Evolutionary conservation across 177 flowering plant genomes (phyloP), one percentile per base, ranked within the genome.

Genomic region (Vitis hybrid): DNA sequence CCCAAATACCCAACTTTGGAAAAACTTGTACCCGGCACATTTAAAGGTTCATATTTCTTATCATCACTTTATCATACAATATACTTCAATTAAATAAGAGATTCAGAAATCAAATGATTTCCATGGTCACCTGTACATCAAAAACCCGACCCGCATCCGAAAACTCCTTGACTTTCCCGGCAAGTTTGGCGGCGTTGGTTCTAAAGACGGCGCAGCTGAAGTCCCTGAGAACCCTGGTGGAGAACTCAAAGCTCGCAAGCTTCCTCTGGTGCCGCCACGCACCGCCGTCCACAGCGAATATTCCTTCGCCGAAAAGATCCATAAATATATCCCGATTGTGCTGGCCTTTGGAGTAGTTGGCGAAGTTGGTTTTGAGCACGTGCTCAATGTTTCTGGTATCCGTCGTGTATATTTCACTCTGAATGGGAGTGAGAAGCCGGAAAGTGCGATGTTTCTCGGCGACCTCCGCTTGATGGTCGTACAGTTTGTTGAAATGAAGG

Each of bases 241-340:
- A 88, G 79, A 92, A 89, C 73, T 89, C 98, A 62, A 56, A 71
- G 73, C 96, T 91, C 0, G 98, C 87, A 3, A 89, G 83, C 81
- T 79, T 82, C 75, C 85, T 82, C 77, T 92, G 97, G 64, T 86
- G 85, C 69, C 78, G 70, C 96, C 94, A 92, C 57, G 77, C 83
- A 0, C 81, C 88, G 2, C 96, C 96, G 65, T 92, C 96, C 1
- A 86, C 93, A 0, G 73, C 78, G 48, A 91, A 91, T 7, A 92
- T 92, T 10, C 98, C 94, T 19, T 86, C 75, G 2, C 98, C 98
- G 55, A 89, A 77, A 26, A 92, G 77, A 65, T 89, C 98, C 0
- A 45, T 66, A 3, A 72, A 3, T 1, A 85, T 79, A 13, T 62
- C 75, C 59, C 77, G 80, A 56, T 76, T 77, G 26, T 80, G 64